Base-by-base conservation (phyloP, 2,329 filamentous ascomycete genomes). In the Fusarium mundagurra region DNA sequence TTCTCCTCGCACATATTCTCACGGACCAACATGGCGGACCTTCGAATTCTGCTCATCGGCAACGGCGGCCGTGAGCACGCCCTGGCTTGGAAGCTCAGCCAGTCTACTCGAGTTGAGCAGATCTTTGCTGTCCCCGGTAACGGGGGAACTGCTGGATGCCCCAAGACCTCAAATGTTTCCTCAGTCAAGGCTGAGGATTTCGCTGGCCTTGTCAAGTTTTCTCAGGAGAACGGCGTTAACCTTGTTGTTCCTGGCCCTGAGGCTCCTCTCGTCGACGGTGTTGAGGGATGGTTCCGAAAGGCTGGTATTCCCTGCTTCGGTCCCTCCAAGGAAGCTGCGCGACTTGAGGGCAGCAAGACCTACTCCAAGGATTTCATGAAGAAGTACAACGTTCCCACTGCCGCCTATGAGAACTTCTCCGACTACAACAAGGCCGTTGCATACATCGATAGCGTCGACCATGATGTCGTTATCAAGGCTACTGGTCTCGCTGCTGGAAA, bases 341-440 rank as follows among this genome's bases (percentile, higher is more conserved):
- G 90, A 50, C 94, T 99, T 89, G 96, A 99, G 84, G 96, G 96
- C 69, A 97, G 94, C 85, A 99, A 99, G 87, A 94, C 96, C 17
- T 98, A 97, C 83, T 95, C 94, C 71, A 99, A 99, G 82, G 95
- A 98, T 83, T 98, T 98, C 81, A 99, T 98, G 96, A 92, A 93
- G 83, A 91, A 92, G 75, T 91, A 97, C 84, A 89, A 89, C 78
- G 97, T 99, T 77, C 95, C 96, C 43, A 98, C 96, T 2, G 96
- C 96, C 22, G 91, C 90, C 44, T 98, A 98, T 85, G 90, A 92
- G 82, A 98, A 97, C 85, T 98, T 98, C 81, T 90, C 88, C 82
- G 88, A 93, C 78, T 95, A 93, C 83, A 89, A 92, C 63, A 85
- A 90, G 53, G 95, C 95, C 20, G 86, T 87, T 75, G 85, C 90